A percentile compares a stretch with the other conserved stretches of the same genome.
Evolutionary conservation across 2,329 filamentous ascomycete species (phyloP).

Genomic region (Hymenoscyphus repandus): DNA sequence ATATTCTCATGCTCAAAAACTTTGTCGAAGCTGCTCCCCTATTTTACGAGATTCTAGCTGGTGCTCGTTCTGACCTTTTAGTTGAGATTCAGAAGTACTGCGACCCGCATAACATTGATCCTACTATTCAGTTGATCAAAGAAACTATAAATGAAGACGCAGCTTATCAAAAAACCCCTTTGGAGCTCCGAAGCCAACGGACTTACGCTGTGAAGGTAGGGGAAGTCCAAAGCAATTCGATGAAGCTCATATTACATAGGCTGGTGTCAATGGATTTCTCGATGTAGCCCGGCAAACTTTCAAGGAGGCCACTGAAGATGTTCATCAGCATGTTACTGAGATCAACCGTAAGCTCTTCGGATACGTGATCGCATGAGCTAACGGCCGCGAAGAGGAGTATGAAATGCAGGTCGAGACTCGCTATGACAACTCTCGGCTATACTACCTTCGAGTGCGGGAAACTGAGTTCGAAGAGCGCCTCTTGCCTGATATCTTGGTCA

Average conservation of each 20-base stretch:
- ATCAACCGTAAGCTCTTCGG: constrained; percentile 50
- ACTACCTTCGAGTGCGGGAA: constrained; percentile 65
- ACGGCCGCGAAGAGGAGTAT: constrained; percentile 33
- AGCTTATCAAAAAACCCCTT: constrained; percentile 67
- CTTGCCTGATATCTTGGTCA: constrained; percentile 70
- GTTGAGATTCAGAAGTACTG: constrained; percentile 66
- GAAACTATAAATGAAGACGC: constrained; percentile 76
- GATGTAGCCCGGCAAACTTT: constrained; percentile 87
- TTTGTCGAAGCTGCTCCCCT: constrained; percentile 66
- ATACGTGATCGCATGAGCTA: not conserved
- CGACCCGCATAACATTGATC: constrained; percentile 52
- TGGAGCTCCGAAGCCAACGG: constrained; percentile 85
- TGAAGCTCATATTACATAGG: constrained; percentile 38
- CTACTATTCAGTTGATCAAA: constrained; percentile 60
- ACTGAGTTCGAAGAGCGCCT: constrained; percentile 55
- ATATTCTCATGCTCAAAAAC: constrained; percentile 80
- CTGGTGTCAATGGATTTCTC: constrained; percentile 77
- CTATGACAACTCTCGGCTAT: constrained; percentile 73
- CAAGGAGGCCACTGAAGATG: constrained; percentile 79
- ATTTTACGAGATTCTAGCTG: constrained; percentile 62
- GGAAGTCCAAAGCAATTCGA: not conserved
- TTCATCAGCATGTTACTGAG: constrained; percentile 63
- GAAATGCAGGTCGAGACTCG: constrained; percentile 60
- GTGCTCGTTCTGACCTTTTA: constrained; percentile 60
- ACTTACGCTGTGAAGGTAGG: constrained; percentile 78